Percentiles rank a stretch among this genome's conserved stretches.
phyloP scores from a whole-genome alignment of 768 basidiomycete genomes.

The Tulasnella sp. region DNA sequence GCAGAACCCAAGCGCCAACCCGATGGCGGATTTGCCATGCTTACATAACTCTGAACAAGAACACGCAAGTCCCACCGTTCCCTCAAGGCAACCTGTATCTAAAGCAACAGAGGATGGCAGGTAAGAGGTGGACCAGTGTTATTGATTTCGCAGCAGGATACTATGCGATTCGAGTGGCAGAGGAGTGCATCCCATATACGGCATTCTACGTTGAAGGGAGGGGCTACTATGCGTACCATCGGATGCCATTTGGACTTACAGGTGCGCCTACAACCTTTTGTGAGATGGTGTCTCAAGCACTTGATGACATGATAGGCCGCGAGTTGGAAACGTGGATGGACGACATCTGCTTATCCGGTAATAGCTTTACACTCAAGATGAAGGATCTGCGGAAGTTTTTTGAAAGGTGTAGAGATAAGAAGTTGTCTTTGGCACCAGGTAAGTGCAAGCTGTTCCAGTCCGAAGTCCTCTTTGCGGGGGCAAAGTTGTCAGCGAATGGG shows the following conservation, averaged over 20 bases:
- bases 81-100: conserved; percentile 46
- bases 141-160: conserved; percentile 51
- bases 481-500: conserved; percentile 43
- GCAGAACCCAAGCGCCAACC: neutral
- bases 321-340: no score
- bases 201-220: conserved; percentile 48
- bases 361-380: conserved; percentile 44
- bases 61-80: conserved; percentile 39
- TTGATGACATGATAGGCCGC: conserved; percentile 38
- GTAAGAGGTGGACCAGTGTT: conserved; percentile 45
- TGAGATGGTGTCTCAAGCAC: conserved; percentile 37
- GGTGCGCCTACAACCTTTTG: conserved; percentile 48
- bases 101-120: conserved; percentile 48
- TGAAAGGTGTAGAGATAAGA: conserved; percentile 39
- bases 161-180: conserved; percentile 39
- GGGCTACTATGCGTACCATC: conserved; percentile 46
- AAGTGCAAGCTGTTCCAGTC: conserved; percentile 49
- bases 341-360: conserved; percentile 44
- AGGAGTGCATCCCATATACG: conserved; percentile 40
- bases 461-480: conserved; percentile 47
- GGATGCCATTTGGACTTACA: conserved; percentile 51
- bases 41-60: conserved; percentile 44
- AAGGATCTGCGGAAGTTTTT: conserved; percentile 42
- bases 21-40: conserved; percentile 51
- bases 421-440: conserved; percentile 46